Base-by-base conservation (phyloP, 768 basidiomycete species). In the Pleurotus cornucopiae region DNA sequence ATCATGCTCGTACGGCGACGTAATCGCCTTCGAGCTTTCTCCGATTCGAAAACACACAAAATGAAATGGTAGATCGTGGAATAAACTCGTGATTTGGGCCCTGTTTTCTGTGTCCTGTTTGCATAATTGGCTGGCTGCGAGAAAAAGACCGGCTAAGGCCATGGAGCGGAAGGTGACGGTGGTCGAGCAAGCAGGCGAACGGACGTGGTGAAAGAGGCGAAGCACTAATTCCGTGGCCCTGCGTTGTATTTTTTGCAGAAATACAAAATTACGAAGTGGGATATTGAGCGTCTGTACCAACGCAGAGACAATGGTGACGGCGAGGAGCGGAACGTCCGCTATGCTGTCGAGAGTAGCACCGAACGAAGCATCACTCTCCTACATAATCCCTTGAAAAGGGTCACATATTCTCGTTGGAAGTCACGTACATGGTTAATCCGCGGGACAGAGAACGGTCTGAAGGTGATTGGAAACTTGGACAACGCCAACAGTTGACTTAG, bases 191-290 rank as follows among this genome's bases (percentile, higher is more conserved):
- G 66, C 67, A 12, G 72, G 59, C 6, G 77, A 76, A 26, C 76
- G 39, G 26, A 18, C 18, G 20, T 53, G 21, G 38, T 80, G 68
- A 58, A 82, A 76, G 20, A 75, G 67, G 30, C 68, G 66, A 30
- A 72, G 65, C 25, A 74, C 62, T 13, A 76, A 64, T 37, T 76
- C 75, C 12, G 74, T 67, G 9, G 75, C 66, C 30, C 68, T 71
- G 34, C 76, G 78, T 46, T 73, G 61, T 43, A 83, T 61, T 61
- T 86, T 82, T 13, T 67, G 63, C 6, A 84, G 70, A 49, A 83
- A 80, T 70, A 77, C 79, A 34, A 77, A 74, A 11, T 73, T 76
- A 43, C 73, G 71, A 11, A 79, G 65, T 1, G 76, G 63, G 2
- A 76, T 75, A 41, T 66, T 69, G 46, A 85, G 56, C 1, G 76